phyloP scores from a whole-genome alignment of 257 asterid genomes.

The Gentiana macrophylla region DNA sequence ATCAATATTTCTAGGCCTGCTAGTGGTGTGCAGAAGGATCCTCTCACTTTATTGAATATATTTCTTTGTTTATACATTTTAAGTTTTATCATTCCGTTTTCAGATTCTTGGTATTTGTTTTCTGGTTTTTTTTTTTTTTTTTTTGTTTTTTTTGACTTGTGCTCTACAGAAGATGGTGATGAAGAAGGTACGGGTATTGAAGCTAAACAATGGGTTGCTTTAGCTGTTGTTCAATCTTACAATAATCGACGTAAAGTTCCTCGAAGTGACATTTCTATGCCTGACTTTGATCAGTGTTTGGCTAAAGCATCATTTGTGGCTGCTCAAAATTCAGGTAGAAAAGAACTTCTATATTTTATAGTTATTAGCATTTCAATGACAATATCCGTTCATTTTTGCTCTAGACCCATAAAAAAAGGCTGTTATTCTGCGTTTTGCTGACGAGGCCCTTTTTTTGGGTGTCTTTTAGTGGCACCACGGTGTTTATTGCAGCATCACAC shows the following conservation, averaged over 20 bases:
- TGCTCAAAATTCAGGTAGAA: constrained; percentile 63
- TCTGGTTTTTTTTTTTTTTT: constrained; percentile 1
- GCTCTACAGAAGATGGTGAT: constrained; percentile 39
- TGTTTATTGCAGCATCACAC: no score
- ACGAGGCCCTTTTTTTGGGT: no score
- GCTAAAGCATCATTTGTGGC: constrained; percentile 80
- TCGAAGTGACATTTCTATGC: constrained; percentile 58
- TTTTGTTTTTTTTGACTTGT: background rate
- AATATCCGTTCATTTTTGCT: no score
- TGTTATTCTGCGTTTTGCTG: no score
- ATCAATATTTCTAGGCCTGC: no score
- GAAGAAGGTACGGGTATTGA: constrained; percentile 23
- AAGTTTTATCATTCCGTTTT: constrained; percentile 12
- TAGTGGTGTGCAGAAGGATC: no score
- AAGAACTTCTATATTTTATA: no score
- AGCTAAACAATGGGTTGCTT: constrained; percentile 70
- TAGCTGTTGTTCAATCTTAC: constrained; percentile 87
- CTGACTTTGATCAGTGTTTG: constrained; percentile 69
- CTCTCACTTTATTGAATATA: no score
- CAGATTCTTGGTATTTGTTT: background rate
- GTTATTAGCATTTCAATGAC: no score
- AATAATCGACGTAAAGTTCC: constrained; percentile 74
- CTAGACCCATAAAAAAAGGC: no score
- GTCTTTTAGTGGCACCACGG: no score
- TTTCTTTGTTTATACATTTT: background rate